phyloP scores from a whole-genome alignment of 805 yeast species.

The Zygosaccharomyces bailii region DNA sequence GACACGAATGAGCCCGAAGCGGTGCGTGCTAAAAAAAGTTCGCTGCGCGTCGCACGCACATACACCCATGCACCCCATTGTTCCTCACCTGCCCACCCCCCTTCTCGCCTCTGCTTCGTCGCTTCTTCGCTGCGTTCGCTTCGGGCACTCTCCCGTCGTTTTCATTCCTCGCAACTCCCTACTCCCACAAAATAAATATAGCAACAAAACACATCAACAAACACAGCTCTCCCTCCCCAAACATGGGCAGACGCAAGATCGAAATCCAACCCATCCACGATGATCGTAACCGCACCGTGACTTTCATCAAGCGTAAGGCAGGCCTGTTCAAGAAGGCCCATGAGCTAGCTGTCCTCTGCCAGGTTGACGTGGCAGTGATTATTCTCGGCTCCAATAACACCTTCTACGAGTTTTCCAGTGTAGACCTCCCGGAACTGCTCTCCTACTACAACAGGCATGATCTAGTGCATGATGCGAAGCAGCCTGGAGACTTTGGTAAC shows the following conservation, averaged over 20 bases:
- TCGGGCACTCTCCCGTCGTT: not conserved
- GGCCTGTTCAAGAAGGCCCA: slow-evolving; percentile 75
- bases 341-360: slow-evolving; percentile 77
- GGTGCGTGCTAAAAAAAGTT: too few relatives aligned
- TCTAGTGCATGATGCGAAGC: slow-evolving; percentile 53
- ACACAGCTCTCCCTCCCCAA: not conserved
- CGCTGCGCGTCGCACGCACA: not conserved
- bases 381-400: slow-evolving; percentile 80
- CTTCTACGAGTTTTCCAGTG: slow-evolving; percentile 79
- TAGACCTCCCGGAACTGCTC: slow-evolving; percentile 53
- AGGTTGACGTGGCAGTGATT: slow-evolving; percentile 87
- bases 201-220: not conserved
- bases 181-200: not conserved
- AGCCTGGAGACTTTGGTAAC: slow-evolving; percentile 65
- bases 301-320: slow-evolving; percentile 91
- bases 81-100: not conserved
- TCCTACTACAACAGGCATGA: slow-evolving; percentile 36
- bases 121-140: not conserved
- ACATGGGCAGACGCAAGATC: slow-evolving; percentile 95
- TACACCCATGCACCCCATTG: too few relatives aligned
- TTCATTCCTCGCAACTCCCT: not conserved
- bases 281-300: slow-evolving; percentile 65
- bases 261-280: slow-evolving; percentile 88
- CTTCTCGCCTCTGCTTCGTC: not conserved
- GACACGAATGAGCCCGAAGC: too few relatives aligned